phyloP scores from a whole-genome alignment of 164 flowering plant genomes.

The Pachysandra terminalis region DNA sequence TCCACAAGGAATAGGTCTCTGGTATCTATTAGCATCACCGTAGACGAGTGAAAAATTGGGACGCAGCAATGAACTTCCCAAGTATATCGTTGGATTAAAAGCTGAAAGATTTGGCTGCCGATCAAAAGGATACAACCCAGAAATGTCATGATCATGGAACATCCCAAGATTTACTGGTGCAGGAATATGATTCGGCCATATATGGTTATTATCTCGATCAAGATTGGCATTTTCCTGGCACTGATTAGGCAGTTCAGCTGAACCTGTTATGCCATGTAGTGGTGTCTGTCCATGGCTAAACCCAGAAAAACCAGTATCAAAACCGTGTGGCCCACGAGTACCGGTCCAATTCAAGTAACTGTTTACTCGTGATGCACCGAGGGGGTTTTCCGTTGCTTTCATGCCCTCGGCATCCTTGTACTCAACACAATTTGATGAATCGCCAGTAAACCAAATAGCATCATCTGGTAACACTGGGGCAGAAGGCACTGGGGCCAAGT shows the following conservation, averaged over 20 bases:
- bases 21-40: slow-evolving; percentile 33
- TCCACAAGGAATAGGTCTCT: slow-evolving; percentile 33
- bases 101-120: slow-evolving; percentile 32
- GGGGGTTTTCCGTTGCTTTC: slow-evolving; percentile 15
- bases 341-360: slow-evolving; percentile 23
- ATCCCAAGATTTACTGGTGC: slow-evolving; percentile 24
- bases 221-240: slow-evolving; percentile 38
- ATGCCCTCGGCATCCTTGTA: slow-evolving; percentile 10
- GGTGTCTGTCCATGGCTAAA: slow-evolving; percentile 28
- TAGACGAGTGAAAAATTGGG: slow-evolving; percentile 25
- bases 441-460: slow-evolving; percentile 43
- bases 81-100: slow-evolving; percentile 20
- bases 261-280: slow-evolving; percentile 30
- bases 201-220: slow-evolving; percentile 14
- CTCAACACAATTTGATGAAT: slow-evolving; percentile 18
- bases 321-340: slow-evolving; percentile 19
- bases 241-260: slow-evolving; percentile 53
- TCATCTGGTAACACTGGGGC: slow-evolving; percentile 67
- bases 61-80: slow-evolving; percentile 23
- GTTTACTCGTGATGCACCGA: slow-evolving; percentile 21
- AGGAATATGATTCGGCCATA: slow-evolving; percentile 23
- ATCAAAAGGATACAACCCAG: slow-evolving; percentile 27
- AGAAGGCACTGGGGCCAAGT: slow-evolving; percentile 59
- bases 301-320: slow-evolving; percentile 22
- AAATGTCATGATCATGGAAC: slow-evolving; percentile 24